Base-by-base conservation (phyloP, 2,329 filamentous ascomycete species). In the Colletotrichum acutatum region DNA sequence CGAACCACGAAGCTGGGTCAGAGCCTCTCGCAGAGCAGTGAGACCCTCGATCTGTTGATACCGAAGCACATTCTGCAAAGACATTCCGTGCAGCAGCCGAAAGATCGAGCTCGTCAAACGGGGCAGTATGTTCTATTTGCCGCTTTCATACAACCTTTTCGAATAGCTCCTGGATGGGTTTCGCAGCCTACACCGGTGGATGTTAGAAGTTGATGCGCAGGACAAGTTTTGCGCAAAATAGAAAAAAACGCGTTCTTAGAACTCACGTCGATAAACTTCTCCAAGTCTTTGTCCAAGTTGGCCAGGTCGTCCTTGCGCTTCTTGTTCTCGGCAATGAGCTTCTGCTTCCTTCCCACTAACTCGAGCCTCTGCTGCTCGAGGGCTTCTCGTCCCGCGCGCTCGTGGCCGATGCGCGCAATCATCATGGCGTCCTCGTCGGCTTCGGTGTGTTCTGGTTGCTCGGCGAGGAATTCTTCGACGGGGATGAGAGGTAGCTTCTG, bases 281-380 rank as follows among this genome's bases (percentile, higher is more conserved):
- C 97, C 70, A 98, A 86, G 82, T 98, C 95, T 79, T 94, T 93
- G 78, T 99, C 97, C 74, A 99, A 85, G 78, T 93, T 98, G 24
- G 94, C 95, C 61, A 99, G 85, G 78, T 98, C 95, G 68, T 98
- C 95, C 81, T 97, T 98, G 76, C 96, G 90, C 84, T 95, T 95
- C 84, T 97, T 97, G 81, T 98, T 98, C 80, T 91, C 89, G 1
- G 88, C 86, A 64, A 90, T 90, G 61, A 91, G 86, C 80, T 90
- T 90, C 76, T 89, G 87, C 78, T 91, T 91, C 65, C 88, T 84
- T 79, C 89, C 95, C 58, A 95, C 84, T 2, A 95, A 86, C 76
- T 93, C 92, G 81, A 95, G 92, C 63, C 95, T 89, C 78, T 95
- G 92, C 81, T 95, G 93, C 82, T 99, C 97, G 34, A 98, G 85